These are phyloP conservation scores for Choiromyces venosus DNA, from an alignment of 495 filamentous ascomycete genomes.

Conservation along the genomic window DNA sequence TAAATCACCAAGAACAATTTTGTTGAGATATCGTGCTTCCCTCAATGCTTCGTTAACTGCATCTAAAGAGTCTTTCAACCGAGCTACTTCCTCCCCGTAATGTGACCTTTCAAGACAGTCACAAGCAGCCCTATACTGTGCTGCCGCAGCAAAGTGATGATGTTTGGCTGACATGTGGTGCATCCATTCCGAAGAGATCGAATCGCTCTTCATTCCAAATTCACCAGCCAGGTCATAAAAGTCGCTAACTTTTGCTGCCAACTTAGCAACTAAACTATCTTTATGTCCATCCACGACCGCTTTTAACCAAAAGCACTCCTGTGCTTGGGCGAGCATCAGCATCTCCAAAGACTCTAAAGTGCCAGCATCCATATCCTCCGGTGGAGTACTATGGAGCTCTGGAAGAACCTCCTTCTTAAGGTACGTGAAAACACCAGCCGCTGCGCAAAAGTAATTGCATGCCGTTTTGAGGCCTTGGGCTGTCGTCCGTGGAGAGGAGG, in stretches of 20 bases:
- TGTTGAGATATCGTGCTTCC: slow-evolving; percentile 80
- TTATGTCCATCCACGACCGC: slow-evolving; percentile 91
- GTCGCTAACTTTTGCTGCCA: slow-evolving; percentile 89
- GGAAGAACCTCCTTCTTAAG: slow-evolving; percentile 74
- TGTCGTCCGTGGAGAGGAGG: slow-evolving; percentile 71
- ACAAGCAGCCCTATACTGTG: slow-evolving; percentile 87
- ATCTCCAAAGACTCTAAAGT: slow-evolving; percentile 79
- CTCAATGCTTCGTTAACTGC: slow-evolving; percentile 84
- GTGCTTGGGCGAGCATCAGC: slow-evolving; percentile 81
- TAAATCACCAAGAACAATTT: slow-evolving; percentile 72
- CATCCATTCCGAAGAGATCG: slow-evolving; percentile 91
- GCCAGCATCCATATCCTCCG: slow-evolving; percentile 91
- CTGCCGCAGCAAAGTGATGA: slow-evolving; percentile 93
- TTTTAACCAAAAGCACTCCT: slow-evolving; percentile 98
- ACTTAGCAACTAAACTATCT: slow-evolving; percentile 80
- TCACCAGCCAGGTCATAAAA: slow-evolving; percentile 81
- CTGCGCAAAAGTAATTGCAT: slow-evolving; percentile 84
- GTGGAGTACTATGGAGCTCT: slow-evolving; percentile 75
- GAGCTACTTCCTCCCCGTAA: slow-evolving; percentile 92
- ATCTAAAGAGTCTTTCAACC: slow-evolving; percentile 70
- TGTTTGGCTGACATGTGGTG: slow-evolving; percentile 97
- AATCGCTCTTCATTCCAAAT: slow-evolving; percentile 76
- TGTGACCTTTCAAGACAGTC: slow-evolving; percentile 90
- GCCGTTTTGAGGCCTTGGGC: slow-evolving; percentile 79
- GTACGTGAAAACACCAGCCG: slow-evolving; percentile 76